These are phyloP conservation scores for Eragrostis curvula DNA, from an alignment of 176 grass and related monocot genomes.

Conservation along the genomic window DNA sequence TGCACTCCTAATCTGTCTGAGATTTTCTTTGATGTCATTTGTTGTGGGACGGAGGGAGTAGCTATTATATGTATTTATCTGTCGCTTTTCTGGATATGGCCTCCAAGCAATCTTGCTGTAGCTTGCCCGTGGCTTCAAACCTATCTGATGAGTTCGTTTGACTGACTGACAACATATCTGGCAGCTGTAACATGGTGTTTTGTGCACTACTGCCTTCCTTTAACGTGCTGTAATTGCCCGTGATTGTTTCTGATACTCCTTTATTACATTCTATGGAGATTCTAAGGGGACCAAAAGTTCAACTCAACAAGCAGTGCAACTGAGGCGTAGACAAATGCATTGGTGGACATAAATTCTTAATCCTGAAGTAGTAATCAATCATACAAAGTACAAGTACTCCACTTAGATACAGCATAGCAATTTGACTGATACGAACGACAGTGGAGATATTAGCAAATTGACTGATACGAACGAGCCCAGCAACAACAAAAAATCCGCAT, in stretches of 20 bases:
- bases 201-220: background rate
- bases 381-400: background rate
- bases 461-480: background rate
- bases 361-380: background rate
- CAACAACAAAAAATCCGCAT: no score
- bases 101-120: background rate
- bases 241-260: background rate
- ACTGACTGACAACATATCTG: no score
- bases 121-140: background rate
- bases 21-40: no score
- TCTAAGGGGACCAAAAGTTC: background rate
- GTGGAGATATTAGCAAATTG: background rate
- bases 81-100: background rate
- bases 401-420: background rate
- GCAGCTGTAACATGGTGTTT: background rate
- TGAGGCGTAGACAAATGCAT: background rate
- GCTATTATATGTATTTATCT: background rate
- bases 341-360: background rate
- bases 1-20: no score
- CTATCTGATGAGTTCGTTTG: background rate
- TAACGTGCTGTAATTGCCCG: background rate
- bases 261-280: background rate
- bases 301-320: no score
- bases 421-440: background rate
- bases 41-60: no score